Evolutionary conservation across 768 basidiomycete genomes (phyloP).

Genomic region (Tulasnella sp.): DNA sequence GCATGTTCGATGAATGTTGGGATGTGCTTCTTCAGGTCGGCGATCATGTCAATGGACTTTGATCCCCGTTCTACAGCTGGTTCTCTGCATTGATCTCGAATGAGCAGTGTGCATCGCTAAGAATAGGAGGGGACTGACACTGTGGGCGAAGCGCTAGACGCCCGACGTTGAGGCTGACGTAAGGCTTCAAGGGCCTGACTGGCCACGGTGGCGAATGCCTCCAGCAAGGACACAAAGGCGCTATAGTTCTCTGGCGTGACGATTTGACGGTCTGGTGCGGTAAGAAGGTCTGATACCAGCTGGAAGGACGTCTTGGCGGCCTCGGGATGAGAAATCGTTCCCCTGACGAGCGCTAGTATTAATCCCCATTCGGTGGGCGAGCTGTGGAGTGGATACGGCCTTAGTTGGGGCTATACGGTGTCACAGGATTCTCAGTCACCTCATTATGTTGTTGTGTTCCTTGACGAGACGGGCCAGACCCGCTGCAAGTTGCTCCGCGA

Average conservation of each 20-base stretch:
- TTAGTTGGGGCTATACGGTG: not conserved
- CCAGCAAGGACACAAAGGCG: slow-evolving; percentile 66
- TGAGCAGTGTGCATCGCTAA: not conserved
- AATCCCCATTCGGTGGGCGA: slow-evolving; percentile 96
- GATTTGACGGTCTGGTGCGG: slow-evolving; percentile 41
- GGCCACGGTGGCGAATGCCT: slow-evolving; percentile 77
- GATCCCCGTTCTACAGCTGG: slow-evolving; percentile 68
- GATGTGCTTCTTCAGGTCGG: slow-evolving; percentile 56
- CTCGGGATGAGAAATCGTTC: slow-evolving; percentile 74
- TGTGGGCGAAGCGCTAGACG: not conserved
- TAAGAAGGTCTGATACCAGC: slow-evolving; percentile 52
- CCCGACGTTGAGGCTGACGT: slow-evolving; percentile 37
- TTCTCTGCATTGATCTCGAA: slow-evolving; percentile 38
- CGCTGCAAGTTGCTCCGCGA: slow-evolving; percentile 79
- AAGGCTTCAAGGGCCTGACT: slow-evolving; percentile 42
- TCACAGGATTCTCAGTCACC: slow-evolving; percentile 29
- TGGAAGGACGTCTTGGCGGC: slow-evolving; percentile 78
- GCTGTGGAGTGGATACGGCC: slow-evolving; percentile 27
- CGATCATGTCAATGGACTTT: slow-evolving; percentile 69
- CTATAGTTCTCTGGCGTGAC: slow-evolving; percentile 68
- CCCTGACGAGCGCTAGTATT: slow-evolving; percentile 74
- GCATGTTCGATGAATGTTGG: slow-evolving; percentile 41
- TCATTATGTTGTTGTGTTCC: slow-evolving; percentile 58
- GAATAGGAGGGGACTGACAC: slow-evolving; percentile 5
- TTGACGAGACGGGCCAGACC: slow-evolving; percentile 73